Evolutionary conservation across 768 basidiomycete species (phyloP), one percentile per base, ranked within the genome.

Genomic region (Boletus tomentosulus): DNA sequence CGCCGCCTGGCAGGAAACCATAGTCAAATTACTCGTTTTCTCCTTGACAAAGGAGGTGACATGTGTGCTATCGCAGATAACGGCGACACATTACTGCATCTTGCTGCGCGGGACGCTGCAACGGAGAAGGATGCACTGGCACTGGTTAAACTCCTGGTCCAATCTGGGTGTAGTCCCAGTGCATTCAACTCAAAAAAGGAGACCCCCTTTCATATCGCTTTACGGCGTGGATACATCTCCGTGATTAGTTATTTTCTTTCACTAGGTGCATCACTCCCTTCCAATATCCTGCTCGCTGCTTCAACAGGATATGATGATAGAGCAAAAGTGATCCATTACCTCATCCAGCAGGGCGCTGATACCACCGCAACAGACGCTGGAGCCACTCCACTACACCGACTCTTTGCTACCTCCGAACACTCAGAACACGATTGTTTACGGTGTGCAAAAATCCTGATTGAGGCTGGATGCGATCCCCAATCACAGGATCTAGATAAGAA

Each of bases 381-480:
- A 6, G 8, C 19, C 4, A 55, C 25, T 8, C 35, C 45, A 3
- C 39, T 62, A 1, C 57, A 62, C 34, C 11, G 19, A 9, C 16
- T 33, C 9, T 7, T 27, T 12, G 8, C 6, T 7, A 1, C 1
- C 5, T 1, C 54, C 1, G 42, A 46, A 25, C 6, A 31, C 0
- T n/a, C n/a, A n/a, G 24, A 51, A 37, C 0, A 31, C 3, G 47
- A 34, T 4, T 2, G 13, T 10, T 10, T 43, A 3, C 35, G 42
- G 25, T 12, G 1, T 2, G 13, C 43, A 15, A 38, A 39, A 42
- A 22, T 48, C 16, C 51, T 62, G 12, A 6, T 51, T 3, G 35
- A 46, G 28, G 56, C 60, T 0, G 60, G 60, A 11, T 58, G 60
- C 16, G n/a, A 50, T 25, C 44, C 52, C 6, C 9, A 4, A 11